Evolutionary conservation across 129 eudicot species (phyloP).

Genomic region (Arctium lappa): DNA sequence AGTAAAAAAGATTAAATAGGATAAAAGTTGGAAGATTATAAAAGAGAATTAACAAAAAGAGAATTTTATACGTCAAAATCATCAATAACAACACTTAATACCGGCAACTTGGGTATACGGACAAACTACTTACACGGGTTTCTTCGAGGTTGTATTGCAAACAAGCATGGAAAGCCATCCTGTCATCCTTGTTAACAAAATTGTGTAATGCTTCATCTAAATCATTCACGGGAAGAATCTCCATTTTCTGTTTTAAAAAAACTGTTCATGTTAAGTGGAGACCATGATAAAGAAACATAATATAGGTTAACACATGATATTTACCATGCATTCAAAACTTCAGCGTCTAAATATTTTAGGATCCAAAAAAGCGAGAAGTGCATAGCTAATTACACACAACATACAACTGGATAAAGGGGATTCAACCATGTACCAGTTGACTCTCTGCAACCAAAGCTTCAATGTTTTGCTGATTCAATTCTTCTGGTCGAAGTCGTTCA

Average conservation of each 20-base stretch:
- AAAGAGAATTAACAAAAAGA: not conserved
- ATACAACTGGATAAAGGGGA: slow-evolving; percentile 12
- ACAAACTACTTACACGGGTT: slow-evolving; percentile 72
- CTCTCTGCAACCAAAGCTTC: slow-evolving; percentile 99
- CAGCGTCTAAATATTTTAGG: not conserved
- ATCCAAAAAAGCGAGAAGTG: not conserved
- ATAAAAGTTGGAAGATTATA: not conserved
- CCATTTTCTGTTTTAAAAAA: slow-evolving; percentile 78
- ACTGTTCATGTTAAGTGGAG: not conserved
- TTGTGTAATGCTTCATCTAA: slow-evolving; percentile 92
- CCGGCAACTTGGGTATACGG: not conserved
- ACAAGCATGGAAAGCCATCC: slow-evolving; percentile 76
- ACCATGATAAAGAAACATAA: not conserved
- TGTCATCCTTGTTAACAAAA: slow-evolving; percentile 93
- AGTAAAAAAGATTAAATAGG: not conserved
- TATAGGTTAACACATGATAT: not conserved
- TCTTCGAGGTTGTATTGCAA: slow-evolving; percentile 89
- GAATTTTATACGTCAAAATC: not conserved
- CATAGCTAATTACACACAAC: not conserved
- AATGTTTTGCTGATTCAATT: slow-evolving; percentile 91
- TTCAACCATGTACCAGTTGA: slow-evolving; percentile 64
- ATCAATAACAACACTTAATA: not conserved
- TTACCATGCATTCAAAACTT: not conserved
- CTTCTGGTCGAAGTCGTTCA: slow-evolving; percentile 93
- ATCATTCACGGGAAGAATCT: slow-evolving; percentile 94